Conservation (phyloP, 2,329 filamentous ascomycete species). For the Mycocentrospora acerina region DNA sequence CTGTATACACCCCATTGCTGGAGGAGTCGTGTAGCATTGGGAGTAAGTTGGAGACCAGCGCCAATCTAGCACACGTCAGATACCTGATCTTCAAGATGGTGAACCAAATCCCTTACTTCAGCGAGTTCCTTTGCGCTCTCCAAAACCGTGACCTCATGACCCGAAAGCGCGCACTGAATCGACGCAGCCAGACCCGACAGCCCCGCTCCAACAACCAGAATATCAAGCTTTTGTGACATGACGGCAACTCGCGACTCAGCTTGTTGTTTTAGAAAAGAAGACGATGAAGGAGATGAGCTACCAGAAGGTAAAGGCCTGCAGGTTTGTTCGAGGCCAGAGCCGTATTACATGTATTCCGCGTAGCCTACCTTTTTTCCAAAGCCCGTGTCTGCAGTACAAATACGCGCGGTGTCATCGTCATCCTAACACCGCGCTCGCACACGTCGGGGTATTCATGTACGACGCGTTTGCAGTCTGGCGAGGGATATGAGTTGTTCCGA, state of each 20-base stretch:
- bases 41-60: conserved; percentile 40
- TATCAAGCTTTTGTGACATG: conserved; percentile 23
- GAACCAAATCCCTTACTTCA: conserved; percentile 39
- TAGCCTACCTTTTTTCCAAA: no score
- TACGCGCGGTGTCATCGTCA: no score
- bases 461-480: no score
- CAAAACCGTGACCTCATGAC: conserved; percentile 45
- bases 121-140: conserved; percentile 46
- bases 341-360: no score
- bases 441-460: no score
- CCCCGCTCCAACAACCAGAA: conserved; percentile 42
- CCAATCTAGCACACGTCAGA: conserved; percentile 27
- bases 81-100: neutral
- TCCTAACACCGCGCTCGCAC: no score
- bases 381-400: no score
- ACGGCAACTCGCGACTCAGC: neutral
- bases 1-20: conserved; percentile 54
- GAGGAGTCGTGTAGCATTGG: conserved; percentile 51
- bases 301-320: no score
- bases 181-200: conserved; percentile 48
- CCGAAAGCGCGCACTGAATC: conserved; percentile 45
- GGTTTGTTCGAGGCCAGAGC: no score
- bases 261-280: neutral
- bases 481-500: no score
- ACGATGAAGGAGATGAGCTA: neutral